phyloP scores from a whole-genome alignment of 106 monocot genomes.

The Dendrobium officinale region DNA sequence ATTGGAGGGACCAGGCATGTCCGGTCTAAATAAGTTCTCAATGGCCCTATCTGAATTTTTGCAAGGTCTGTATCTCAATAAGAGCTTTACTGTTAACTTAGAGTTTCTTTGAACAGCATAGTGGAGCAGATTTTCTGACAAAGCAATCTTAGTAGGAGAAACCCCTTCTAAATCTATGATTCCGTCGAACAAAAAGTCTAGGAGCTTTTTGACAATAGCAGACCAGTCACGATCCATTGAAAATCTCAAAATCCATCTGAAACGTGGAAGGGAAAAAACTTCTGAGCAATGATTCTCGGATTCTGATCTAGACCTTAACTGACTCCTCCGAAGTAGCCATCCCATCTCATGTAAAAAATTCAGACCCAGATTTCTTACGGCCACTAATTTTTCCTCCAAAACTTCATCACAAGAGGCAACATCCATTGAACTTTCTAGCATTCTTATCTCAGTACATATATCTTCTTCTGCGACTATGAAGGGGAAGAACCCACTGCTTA shows the following conservation, averaged over 20 bases:
- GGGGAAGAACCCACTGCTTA: constrained; percentile 62
- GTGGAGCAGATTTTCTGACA: constrained; percentile 49
- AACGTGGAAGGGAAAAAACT: constrained; percentile 33
- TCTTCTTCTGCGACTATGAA: constrained; percentile 86
- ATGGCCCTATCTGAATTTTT: not conserved
- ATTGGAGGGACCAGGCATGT: constrained; percentile 34
- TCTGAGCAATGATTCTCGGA: constrained; percentile 4
- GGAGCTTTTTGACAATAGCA: constrained; percentile 72
- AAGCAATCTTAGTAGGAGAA: constrained; percentile 34
- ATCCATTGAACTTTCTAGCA: constrained; percentile 39
- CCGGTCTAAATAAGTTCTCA: constrained; percentile 50
- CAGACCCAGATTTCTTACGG: constrained; percentile 28
- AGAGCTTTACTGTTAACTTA: constrained; percentile 40
- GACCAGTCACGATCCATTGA: constrained; percentile 56
- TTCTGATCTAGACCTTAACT: constrained; percentile 20
- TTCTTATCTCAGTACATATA: constrained; percentile 65
- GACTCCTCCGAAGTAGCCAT: constrained; percentile 66
- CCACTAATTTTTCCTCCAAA: constrained; percentile 6
- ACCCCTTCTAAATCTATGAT: constrained; percentile 20
- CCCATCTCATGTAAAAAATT: constrained; percentile 78
- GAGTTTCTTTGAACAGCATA: constrained; percentile 53
- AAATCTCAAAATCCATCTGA: constrained; percentile 55
- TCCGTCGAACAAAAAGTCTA: constrained; percentile 55
- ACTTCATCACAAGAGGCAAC: constrained; percentile 1
- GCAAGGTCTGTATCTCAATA: constrained; percentile 43